phyloP scores from a whole-genome alignment of 192 early-diverging fungal genomes.

The Kickxella alabastrina region DNA sequence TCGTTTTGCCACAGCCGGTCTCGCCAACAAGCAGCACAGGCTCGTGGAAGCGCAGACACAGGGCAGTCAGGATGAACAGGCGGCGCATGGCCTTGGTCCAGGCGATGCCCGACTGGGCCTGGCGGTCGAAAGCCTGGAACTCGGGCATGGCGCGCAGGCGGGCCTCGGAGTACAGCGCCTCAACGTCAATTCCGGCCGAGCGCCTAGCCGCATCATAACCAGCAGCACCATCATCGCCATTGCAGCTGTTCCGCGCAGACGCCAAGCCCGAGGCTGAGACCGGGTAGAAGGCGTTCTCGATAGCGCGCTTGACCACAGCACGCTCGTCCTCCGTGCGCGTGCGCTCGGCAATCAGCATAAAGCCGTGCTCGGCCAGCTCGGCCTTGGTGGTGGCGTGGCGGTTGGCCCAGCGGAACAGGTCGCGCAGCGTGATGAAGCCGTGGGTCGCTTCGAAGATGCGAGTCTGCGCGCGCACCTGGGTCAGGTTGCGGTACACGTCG shows the following conservation, averaged over 20 bases:
- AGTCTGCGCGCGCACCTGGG: slow-evolving; percentile 66
- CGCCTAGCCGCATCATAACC: slow-evolving; percentile 21
- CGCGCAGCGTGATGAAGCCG: slow-evolving; percentile 93
- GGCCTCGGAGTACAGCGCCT: slow-evolving; percentile 24
- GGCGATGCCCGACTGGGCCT: slow-evolving; percentile 43
- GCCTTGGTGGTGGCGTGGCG: slow-evolving; percentile 73
- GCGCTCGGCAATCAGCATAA: slow-evolving; percentile 91
- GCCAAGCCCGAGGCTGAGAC: no score
- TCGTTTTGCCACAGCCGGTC: slow-evolving; percentile 98
- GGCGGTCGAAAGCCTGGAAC: slow-evolving; percentile 28
- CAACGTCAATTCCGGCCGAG: slow-evolving; percentile 16
- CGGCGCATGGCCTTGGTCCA: slow-evolving; percentile 95
- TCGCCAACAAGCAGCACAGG: slow-evolving; percentile 95
- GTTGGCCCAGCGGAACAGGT: slow-evolving; percentile 95
- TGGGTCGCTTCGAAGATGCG: slow-evolving; percentile 94
- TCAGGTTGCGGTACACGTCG: slow-evolving; percentile 77
- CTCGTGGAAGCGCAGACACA: slow-evolving; percentile 77
- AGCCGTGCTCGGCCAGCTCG: slow-evolving; percentile 90
- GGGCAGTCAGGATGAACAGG: slow-evolving; percentile 78
- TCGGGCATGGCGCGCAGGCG: slow-evolving; percentile 38
- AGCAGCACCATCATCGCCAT: no score
- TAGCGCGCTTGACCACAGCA: slow-evolving; percentile 68
- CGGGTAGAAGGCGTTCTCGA: slow-evolving; percentile 79
- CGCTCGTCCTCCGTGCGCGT: slow-evolving; percentile 80
- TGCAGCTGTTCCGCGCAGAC: no score